Base-by-base conservation (phyloP, 169 alveolate species). In the Neospora caninum region DNA sequence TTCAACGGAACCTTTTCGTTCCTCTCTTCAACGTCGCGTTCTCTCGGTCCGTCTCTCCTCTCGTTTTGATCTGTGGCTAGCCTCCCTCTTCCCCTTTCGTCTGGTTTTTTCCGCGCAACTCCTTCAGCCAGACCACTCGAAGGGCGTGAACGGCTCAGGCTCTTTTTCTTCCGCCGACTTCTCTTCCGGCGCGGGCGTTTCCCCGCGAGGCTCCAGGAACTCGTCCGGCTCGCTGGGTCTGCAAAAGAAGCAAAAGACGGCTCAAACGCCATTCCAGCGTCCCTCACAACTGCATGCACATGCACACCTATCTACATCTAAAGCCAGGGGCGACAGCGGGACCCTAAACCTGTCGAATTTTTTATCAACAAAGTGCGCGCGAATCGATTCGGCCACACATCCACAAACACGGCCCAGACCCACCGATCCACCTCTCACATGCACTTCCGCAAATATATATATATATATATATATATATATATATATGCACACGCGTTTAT, bases 141-240 rank as follows among this genome's bases (percentile, higher is more conserved):
- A 82, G 25, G 89, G 89, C 2, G 89, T 82, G 89, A 82, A 82
- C 53, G 89, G 67, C 53, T 38, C 89, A 13, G 89, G 69, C 67
- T 82, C 89, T 20, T 43, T 42, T 13, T 82, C 89, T 34, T 82
- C 89, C 39, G 67, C 67, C 38, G 54, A 39, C 43, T 38, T 36
- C 41, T 38, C 67, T 22, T 38, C 89, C 41, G 27, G 67, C 25
- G 69, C 89, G 20, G 53, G n/a, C 38, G 89, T 7, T 29, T 38
- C 89, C 25, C 41, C 89, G 10, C 39, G 22, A 64, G 67, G 69
- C 64, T 38, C 64, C 27, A 82, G 20, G 89, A 41, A 82, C 67
- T 82, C 89, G 38, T 82, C 89, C 7, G 89, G 89, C 38, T 82
- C 89, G 34, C 42, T 42, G 38, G 89, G 89, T 25, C 89, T 82